phyloP scores from a whole-genome alignment of 2,329 filamentous ascomycete genomes.

The Microdochium nivale region DNA sequence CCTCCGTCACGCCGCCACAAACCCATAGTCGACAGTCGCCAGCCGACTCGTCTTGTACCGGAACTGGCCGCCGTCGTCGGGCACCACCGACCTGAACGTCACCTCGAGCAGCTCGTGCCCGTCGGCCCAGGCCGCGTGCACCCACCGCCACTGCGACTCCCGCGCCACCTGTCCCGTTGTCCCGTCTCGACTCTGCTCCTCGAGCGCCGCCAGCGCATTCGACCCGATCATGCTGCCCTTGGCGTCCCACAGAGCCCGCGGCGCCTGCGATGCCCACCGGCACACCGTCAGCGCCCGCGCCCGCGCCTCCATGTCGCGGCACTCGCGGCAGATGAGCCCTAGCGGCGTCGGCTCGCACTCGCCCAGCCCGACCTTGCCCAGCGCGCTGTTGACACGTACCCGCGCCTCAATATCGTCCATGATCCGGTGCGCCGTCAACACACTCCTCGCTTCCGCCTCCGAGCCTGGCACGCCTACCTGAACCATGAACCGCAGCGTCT shows the following conservation, averaged over 20 bases:
- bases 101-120: background rate
- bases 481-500: background rate
- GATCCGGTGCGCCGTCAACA: background rate
- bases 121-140: background rate
- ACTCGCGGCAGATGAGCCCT: background rate
- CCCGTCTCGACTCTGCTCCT: background rate
- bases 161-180: background rate
- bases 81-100: background rate
- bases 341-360: background rate
- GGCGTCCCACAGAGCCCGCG: background rate
- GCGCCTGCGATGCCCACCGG: background rate
- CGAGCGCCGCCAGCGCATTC: background rate
- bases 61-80: background rate
- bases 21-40: background rate
- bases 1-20: background rate
- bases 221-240: background rate
- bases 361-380: background rate
- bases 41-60: background rate
- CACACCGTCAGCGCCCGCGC: background rate
- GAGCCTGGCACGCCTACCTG: background rate
- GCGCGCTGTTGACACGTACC: background rate
- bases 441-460: background rate
- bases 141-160: background rate
- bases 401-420: background rate
- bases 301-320: background rate